phyloP scores from a whole-genome alignment of 2,329 filamentous ascomycete species.

The Coleophoma eucalyptorum region DNA sequence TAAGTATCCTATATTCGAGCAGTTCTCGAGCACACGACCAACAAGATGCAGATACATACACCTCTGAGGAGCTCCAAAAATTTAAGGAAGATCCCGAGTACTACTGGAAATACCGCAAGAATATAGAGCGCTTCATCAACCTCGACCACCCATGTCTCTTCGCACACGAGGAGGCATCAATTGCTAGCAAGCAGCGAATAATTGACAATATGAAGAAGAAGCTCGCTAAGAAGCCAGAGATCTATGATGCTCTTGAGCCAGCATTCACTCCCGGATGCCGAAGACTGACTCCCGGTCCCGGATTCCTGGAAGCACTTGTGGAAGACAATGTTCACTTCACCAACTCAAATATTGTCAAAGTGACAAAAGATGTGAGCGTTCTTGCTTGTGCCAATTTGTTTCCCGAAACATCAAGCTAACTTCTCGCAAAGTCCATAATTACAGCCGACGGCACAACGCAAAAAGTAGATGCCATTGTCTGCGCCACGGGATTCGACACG shows the following conservation, averaged over 20 bases:
- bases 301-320: slow-evolving; percentile 21
- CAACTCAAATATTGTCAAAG: not conserved
- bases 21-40: not conserved
- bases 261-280: slow-evolving; percentile 36
- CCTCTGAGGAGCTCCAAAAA: slow-evolving; percentile 28
- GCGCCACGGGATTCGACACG: slow-evolving; percentile 25
- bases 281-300: slow-evolving; percentile 32
- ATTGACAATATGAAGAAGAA: slow-evolving; percentile 18
- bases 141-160: not conserved
- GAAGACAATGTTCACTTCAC: slow-evolving; percentile 2
- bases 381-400: not conserved
- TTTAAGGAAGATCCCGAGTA: slow-evolving; percentile 35
- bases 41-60: slow-evolving; percentile 17
- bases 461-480: slow-evolving; percentile 29
- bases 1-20: slow-evolving; percentile 6
- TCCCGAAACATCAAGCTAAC: not conserved
- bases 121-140: slow-evolving; percentile 27
- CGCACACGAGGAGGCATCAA: not conserved
- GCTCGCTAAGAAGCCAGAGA: slow-evolving; percentile 32
- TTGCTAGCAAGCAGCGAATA: slow-evolving; percentile 15
- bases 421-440: slow-evolving; percentile 17
- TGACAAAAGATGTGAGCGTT: not conserved
- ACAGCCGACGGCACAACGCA: slow-evolving; percentile 17
- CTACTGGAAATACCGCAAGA: slow-evolving; percentile 34
- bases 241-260: slow-evolving; percentile 26